Evolutionary conservation across 2,329 filamentous ascomycete species (phyloP).

Genomic region (Apiospora pterosperma): DNA sequence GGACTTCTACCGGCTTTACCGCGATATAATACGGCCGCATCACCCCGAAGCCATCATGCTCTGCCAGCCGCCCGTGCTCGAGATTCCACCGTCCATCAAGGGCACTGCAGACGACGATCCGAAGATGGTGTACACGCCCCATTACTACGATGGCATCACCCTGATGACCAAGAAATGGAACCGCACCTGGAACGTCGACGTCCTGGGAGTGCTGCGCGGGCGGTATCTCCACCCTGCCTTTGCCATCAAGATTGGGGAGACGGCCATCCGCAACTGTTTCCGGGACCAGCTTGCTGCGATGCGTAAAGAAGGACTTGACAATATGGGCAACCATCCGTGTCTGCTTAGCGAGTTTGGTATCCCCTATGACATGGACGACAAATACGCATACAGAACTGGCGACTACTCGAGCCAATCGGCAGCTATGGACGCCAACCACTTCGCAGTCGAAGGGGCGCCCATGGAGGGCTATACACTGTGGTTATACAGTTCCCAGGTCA

Average conservation of each 20-base stretch:
- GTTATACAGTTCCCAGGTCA: conserved; percentile 74
- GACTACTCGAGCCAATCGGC: conserved; percentile 91
- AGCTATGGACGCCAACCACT: conserved; percentile 95
- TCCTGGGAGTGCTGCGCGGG: conserved; percentile 86
- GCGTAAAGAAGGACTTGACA: conserved; percentile 79
- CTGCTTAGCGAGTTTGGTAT: conserved; percentile 95
- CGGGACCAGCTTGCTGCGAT: conserved; percentile 82
- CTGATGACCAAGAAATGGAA: conserved; percentile 99
- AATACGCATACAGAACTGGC: conserved; percentile 91
- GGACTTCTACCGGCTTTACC: conserved; percentile 76
- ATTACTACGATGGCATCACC: conserved; percentile 96
- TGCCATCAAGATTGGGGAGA: conserved; percentile 88
- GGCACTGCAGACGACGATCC: conserved; percentile 85
- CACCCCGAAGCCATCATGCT: conserved; percentile 84
- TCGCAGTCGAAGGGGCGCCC: conserved; percentile 77
- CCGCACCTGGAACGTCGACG: conserved; percentile 92
- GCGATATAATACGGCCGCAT: conserved; percentile 67
- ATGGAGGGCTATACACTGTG: conserved; percentile 87
- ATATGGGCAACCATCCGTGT: conserved; percentile 84
- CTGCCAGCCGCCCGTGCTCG: conserved; percentile 86
- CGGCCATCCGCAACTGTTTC: conserved; percentile 90
- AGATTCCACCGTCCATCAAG: conserved; percentile 85
- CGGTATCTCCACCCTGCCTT: conserved; percentile 86
- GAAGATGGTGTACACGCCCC: conserved; percentile 86
- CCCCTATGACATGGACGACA: conserved; percentile 97